Percentiles rank a stretch among this genome's conserved stretches.
phyloP scores from a whole-genome alignment of 1,139 yeast species.

The Debaryomycetaceae sp. region DNA sequence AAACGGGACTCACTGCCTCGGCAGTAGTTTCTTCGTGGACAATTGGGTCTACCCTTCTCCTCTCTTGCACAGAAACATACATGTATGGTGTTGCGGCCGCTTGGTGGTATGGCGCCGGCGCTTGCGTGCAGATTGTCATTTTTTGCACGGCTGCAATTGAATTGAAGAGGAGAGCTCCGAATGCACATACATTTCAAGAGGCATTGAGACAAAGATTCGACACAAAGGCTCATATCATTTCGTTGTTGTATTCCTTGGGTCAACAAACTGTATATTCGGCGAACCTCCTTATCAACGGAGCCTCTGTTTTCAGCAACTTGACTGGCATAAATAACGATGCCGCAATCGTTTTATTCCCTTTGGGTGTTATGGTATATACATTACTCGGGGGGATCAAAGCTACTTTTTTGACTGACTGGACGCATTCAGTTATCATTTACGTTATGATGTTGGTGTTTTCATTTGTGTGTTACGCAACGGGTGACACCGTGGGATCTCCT shows the following conservation, averaged over 20 bases:
- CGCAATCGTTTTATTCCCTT: constrained; percentile 38
- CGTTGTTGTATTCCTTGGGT: constrained; percentile 14
- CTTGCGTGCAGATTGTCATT: constrained; percentile 65
- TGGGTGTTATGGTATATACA: constrained; percentile 50
- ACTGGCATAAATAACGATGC: constrained; percentile 18
- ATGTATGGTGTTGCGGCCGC: constrained; percentile 47
- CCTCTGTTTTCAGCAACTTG: constrained; percentile 13
- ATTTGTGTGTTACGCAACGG: constrained; percentile 19
- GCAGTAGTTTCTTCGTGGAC: too few species aligned
- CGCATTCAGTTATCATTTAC: constrained; percentile 12
- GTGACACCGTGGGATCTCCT: constrained; percentile 32
- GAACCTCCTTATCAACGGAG: constrained; percentile 14
- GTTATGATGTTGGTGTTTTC: constrained; percentile 10
- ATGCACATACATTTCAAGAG: constrained; percentile 74
- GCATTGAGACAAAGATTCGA: constrained; percentile 69
- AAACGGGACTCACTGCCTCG: too few species aligned
- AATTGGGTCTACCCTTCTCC: too few species aligned
- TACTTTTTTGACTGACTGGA: constrained; percentile 21
- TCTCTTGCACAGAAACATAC: too few species aligned
- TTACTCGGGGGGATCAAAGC: constrained; percentile 51
- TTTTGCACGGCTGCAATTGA: constrained; percentile 74
- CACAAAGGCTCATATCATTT: constrained; percentile 21
- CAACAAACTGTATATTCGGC: constrained; percentile 15
- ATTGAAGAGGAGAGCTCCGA: constrained; percentile 68
- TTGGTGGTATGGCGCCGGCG: constrained; percentile 73